Conservation (phyloP, 805 yeast genomes). For the Candida alai region DNA sequence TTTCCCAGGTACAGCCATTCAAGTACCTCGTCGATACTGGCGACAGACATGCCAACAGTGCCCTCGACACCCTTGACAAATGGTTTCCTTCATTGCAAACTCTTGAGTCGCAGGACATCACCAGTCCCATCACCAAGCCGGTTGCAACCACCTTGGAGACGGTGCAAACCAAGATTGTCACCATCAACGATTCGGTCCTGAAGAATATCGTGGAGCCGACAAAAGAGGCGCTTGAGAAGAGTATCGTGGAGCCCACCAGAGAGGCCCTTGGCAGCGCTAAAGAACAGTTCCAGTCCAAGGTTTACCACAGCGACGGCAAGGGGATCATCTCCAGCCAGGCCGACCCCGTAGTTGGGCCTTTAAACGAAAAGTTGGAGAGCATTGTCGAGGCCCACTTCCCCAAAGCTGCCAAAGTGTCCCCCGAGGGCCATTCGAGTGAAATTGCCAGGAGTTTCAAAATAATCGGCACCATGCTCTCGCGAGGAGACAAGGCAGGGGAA, state of each 20-base stretch:
- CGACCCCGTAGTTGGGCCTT: conserved; percentile 52
- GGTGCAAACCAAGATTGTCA: conserved; percentile 9
- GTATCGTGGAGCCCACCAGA: conserved; percentile 46
- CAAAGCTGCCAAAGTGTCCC: conserved; percentile 33
- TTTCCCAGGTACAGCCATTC: conserved; percentile 28
- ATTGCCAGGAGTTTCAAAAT: conserved; percentile 48
- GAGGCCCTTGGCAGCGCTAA: conserved; percentile 46
- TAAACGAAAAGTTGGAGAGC: conserved; percentile 51
- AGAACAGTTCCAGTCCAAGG: conserved; percentile 44
- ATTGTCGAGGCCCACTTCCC: conserved; percentile 46
- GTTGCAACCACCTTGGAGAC: conserved; percentile 30
- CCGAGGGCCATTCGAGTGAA: conserved; percentile 52
- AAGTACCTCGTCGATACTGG: conserved; percentile 50
- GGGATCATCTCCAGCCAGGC: conserved; percentile 58
- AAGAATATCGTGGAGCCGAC: conserved; percentile 40
- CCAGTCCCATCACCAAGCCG: conserved; percentile 51
- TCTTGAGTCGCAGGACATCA: conserved; percentile 44
- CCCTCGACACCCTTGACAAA: conserved; percentile 56
- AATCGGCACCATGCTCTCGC: conserved; percentile 32
- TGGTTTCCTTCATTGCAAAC: conserved; percentile 58
- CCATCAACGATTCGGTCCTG: conserved; percentile 11
- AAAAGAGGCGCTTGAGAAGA: conserved; percentile 40
- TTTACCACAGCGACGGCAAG: conserved; percentile 58
- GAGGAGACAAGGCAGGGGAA: conserved; percentile 12
- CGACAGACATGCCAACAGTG: conserved; percentile 45